Base-by-base conservation (phyloP, 257 asterid species). In the Solanum appendiculatum region DNA sequence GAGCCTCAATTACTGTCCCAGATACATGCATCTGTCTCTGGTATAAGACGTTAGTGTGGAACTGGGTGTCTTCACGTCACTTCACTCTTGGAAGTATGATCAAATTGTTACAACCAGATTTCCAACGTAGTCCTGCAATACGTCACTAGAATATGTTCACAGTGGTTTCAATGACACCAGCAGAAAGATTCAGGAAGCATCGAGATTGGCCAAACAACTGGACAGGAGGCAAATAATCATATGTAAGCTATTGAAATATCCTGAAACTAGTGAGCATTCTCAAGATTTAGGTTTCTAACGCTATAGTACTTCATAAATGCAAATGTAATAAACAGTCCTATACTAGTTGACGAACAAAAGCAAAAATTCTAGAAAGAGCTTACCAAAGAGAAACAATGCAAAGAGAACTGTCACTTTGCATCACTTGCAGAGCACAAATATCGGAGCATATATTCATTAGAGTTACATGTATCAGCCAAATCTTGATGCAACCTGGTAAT, bases 381-480 rank as follows among this genome's bases (percentile, higher is more conserved):
- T 85, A 88, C 92, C 89, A 14, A 40, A 10, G 72, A 60, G 83
- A 18, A 39, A 73, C 68, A 42, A 72, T 23, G 83, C 33, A 73
- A 83, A 88, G 82, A 81, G 66, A 40, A 82, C 69, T 37, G 29
- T 90, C 89, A 92, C 90, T 82, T 92, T 15, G 85, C 91, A 89
- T 85, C 88, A 92, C 92, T 92, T 6, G 94, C 83, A 66, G 95
- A 91, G 88, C 97, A 93, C 69, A 97, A 88, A 90, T 96, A 97
- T 69, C 93, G 94, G 84, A 97, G 99, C 94, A 89, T 89, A 89
- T 96, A 95, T 93, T 93, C 98, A 74, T 97, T 96, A 83, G 98
- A 95, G 18, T 98, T 95, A 87, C 98, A 96, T 5, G 96, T 93
- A 68, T 97, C 98, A 2, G 98, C 98, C 93, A 97, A 90, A 92